These are phyloP conservation scores for Pilobolus umbonatus DNA, from an alignment of 192 early-diverging fungal species.

Conservation along the genomic window DNA sequence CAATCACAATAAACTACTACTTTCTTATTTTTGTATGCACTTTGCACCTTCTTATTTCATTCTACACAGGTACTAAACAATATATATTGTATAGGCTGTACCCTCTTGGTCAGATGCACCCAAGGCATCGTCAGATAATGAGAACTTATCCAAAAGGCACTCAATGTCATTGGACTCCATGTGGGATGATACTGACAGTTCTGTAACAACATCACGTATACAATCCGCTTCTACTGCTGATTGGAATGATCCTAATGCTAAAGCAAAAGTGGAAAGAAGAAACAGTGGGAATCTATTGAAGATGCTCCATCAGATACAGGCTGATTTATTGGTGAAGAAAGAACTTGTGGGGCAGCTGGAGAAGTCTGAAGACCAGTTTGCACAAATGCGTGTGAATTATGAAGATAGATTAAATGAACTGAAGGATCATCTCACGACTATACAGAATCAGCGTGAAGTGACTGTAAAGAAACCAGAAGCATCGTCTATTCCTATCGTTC, in stretches of 20 bases:
- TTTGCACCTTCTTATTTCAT: no score
- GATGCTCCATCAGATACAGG: slow-evolving; percentile 53
- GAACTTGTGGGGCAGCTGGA: slow-evolving; percentile 52
- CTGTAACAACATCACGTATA: slow-evolving; percentile 7
- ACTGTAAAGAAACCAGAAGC: slow-evolving; percentile 37
- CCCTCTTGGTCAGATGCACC: slow-evolving; percentile 29
- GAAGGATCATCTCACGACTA: slow-evolving; percentile 43
- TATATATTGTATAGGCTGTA: slow-evolving; percentile 20
- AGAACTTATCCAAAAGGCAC: slow-evolving; percentile 15
- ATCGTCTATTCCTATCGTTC: background rate
- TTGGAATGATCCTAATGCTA: background rate
- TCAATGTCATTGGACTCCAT: slow-evolving; percentile 21
- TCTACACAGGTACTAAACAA: no score
- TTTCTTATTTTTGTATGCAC: background rate
- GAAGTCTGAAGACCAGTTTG: slow-evolving; percentile 46
- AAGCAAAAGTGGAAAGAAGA: background rate
- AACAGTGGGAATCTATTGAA: slow-evolving; percentile 22
- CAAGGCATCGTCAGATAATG: slow-evolving; percentile 14
- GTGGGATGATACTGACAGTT: slow-evolving; percentile 22
- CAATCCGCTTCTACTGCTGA: background rate
- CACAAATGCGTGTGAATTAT: slow-evolving; percentile 53
- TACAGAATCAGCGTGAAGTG: slow-evolving; percentile 51
- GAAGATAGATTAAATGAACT: slow-evolving; percentile 62
- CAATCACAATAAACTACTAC: background rate
- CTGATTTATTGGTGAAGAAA: slow-evolving; percentile 47